A percentile compares a stretch with the other conserved stretches of the same genome.
phyloP scores from a whole-genome alignment of 1,139 yeast genomes.

The Waltiozyma sp. region DNA sequence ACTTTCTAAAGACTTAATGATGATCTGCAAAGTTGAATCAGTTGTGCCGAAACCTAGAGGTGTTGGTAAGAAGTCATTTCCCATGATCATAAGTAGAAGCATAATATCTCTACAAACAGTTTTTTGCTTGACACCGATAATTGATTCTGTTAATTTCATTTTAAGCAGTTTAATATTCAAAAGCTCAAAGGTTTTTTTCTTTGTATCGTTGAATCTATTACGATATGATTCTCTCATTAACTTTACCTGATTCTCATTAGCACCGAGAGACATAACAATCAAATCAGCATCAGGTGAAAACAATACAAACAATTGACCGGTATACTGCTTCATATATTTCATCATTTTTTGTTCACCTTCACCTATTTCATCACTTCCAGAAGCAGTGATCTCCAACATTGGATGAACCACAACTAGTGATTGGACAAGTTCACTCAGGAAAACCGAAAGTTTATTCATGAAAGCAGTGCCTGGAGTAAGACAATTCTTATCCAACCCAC shows the following conservation, averaged over 20 bases:
- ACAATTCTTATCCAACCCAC: conserved; percentile 64
- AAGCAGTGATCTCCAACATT: background rate
- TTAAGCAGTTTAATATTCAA: conserved; percentile 5
- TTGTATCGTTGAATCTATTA: conserved; percentile 1
- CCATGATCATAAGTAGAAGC: conserved; percentile 9
- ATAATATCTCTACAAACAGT: conserved; percentile 6
- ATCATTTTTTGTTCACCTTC: conserved; percentile 92
- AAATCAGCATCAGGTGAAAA: conserved; percentile 87
- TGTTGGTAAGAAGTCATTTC: conserved; percentile 14
- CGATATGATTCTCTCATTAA: conserved; percentile 6
- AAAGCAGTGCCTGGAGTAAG: conserved; percentile 88
- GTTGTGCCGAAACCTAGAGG: conserved; percentile 5
- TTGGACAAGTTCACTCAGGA: background rate
- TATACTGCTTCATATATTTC: conserved; percentile 61
- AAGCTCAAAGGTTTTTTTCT: conserved; percentile 6
- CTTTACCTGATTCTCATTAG: background rate
- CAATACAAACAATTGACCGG: conserved; percentile 53
- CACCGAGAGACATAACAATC: conserved; percentile 58
- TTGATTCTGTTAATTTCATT: background rate
- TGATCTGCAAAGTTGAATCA: background rate
- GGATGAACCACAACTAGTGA: background rate
- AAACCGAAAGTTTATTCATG: conserved; percentile 47
- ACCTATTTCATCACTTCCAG: conserved; percentile 27
- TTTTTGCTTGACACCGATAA: background rate
- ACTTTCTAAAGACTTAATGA: background rate